phyloP scores from a whole-genome alignment of 805 yeast species.

The Debaryomyces hansenii region DNA sequence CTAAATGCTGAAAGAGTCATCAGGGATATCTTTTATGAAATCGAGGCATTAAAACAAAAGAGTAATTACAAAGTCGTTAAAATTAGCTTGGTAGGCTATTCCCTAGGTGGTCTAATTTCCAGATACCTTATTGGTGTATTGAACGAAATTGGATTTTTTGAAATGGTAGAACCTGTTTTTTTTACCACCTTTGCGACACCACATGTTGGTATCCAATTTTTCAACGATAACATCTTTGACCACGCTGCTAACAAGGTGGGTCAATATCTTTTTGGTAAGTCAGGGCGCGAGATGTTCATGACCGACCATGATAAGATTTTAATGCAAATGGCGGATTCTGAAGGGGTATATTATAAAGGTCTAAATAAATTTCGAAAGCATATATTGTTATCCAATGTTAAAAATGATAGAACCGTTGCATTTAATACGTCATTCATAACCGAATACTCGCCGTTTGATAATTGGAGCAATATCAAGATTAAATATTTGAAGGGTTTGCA shows the following conservation, averaged over 20 bases:
- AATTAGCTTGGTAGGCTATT: conserved; percentile 82
- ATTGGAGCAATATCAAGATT: conserved; percentile 48
- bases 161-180: conserved; percentile 34
- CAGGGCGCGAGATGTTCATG: conserved; percentile 36
- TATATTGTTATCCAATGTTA: conserved; percentile 67
- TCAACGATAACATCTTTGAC: conserved; percentile 32
- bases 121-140: conserved; percentile 73
- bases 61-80: conserved; percentile 47
- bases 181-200: conserved; percentile 46
- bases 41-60: conserved; percentile 34
- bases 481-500: conserved; percentile 50
- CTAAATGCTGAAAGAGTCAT: conserved; percentile 35
- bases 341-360: conserved; percentile 52
- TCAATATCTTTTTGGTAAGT: conserved; percentile 33
- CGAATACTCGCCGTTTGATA: conserved; percentile 69
- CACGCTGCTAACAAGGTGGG: conserved; percentile 32
- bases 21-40: conserved; percentile 39
- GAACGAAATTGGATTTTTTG: conserved; percentile 34
- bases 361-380: conserved; percentile 57
- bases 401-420: conserved; percentile 84
- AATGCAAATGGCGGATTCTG: conserved; percentile 52
- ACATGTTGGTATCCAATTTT: conserved; percentile 43
- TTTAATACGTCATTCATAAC: conserved; percentile 83
- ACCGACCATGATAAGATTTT: conserved; percentile 46
- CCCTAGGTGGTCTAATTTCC: conserved; percentile 83